Base-by-base conservation (phyloP, 352 stramenopile genomes). In the Pythium utonaiense region DNA sequence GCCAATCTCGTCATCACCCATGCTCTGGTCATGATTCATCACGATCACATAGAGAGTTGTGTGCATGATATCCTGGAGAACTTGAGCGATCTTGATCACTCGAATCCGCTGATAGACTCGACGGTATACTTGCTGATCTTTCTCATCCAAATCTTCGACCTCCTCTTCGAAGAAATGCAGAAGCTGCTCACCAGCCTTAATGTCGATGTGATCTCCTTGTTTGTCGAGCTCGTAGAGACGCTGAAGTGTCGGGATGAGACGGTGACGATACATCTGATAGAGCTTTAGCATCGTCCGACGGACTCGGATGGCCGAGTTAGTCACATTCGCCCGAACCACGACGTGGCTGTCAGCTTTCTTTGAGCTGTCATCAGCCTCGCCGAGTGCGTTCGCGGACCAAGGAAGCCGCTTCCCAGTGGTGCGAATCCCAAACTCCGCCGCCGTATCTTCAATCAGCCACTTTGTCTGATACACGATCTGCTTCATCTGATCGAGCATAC, bases 31-130 rank as follows among this genome's bases (percentile, higher is more conserved):
- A 57, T 87, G 71, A 38, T 83, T 75, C 68, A 87, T 79, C 19
- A 91, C 57, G 5, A 78, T 78, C 17, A 91, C 75, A 9, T 72
- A 66, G 38, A 91, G 42, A 8, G 63, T 78, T 2, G 81, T 71
- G 33, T 66, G 70, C 70, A 91, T 78, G 34, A 91, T 80, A 30
- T 83, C 75, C n/a, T 81, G 65, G 4, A 91, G 66, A 4, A 91
- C 70, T 36, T 81, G 73, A 0, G 57, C 59, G 25, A 89, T 64
- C 62, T 89, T 87, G 6, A 77, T 67, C 17, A 88, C 52, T 9
- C 78, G 79, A 31, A 86, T 57, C 0, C 76, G 77, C 38, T 80
- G 75, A 34, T 87, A 77, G 1, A 91, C 69, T 9, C 76, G 70
- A 3, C 70, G 57, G 36, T 73, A 80, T 36, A 86, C 74, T 2